These are phyloP conservation scores for Boletales sp. DNA, from an alignment of 768 basidiomycete genomes.

Conservation along the genomic window DNA sequence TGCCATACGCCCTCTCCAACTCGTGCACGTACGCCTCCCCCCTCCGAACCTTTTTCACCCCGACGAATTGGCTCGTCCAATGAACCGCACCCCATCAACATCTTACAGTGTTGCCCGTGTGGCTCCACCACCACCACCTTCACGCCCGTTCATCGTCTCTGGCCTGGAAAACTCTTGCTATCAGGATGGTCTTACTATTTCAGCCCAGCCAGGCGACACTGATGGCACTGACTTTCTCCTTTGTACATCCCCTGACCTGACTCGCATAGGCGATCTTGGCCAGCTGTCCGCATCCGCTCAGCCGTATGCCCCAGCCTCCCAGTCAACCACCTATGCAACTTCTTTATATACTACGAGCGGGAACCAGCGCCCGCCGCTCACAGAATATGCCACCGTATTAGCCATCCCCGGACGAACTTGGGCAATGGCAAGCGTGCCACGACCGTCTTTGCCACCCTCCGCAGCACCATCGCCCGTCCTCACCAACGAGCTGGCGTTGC, in stretches of 20 bases:
- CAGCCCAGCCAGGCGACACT: conserved; percentile 70
- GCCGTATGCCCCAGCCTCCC: conserved; percentile 33
- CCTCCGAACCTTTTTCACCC: conserved; percentile 75
- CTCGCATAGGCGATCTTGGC: conserved; percentile 65
- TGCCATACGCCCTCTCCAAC: conserved; percentile 46
- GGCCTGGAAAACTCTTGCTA: conserved; percentile 63
- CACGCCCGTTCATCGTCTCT: conserved; percentile 57
- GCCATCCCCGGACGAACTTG: conserved; percentile 80
- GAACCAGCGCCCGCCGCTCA: conserved; percentile 57
- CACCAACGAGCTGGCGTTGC: conserved; percentile 78
- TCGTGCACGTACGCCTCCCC: conserved; percentile 77
- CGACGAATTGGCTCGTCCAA: conserved; percentile 57
- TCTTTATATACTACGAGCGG: conserved; percentile 38
- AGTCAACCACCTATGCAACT: conserved; percentile 36
- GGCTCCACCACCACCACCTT: conserved; percentile 39
- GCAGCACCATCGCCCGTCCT: conserved; percentile 47
- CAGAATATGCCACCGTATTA: conserved; percentile 75
- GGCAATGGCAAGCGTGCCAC: conserved; percentile 66
- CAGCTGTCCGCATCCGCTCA: conserved; percentile 49
- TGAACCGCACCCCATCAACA: conserved; percentile 38
- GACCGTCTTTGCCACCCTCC: conserved; percentile 31
- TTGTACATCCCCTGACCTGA: conserved; percentile 72
- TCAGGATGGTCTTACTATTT: conserved; percentile 60
- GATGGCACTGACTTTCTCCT: conserved; percentile 73
- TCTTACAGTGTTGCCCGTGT: conserved; percentile 49